These are phyloP conservation scores for Phytophthora sojae DNA, from an alignment of 352 stramenopile genomes.

Conservation along the genomic window DNA sequence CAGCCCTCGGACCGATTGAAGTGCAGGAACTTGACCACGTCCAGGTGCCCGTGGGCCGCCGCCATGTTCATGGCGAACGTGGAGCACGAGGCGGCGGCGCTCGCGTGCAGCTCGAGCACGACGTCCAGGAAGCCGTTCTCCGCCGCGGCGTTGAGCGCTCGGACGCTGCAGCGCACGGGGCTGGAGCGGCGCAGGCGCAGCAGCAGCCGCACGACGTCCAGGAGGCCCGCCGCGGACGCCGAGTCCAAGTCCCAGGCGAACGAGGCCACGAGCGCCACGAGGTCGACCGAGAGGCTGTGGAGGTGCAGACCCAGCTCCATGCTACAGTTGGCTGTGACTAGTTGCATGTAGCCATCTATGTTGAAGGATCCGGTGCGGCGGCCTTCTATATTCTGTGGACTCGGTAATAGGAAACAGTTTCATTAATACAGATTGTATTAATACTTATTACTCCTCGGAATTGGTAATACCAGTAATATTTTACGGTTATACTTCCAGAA, in stretches of 20 bases:
- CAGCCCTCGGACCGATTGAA: conserved; percentile 42
- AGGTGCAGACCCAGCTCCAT: conserved; percentile 24
- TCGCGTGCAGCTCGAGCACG: conserved; percentile 28
- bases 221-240: conserved; percentile 27
- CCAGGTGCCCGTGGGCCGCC: conserved; percentile 39
- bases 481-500: too few relatives aligned
- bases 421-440: too few relatives aligned
- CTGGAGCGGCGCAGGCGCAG: conserved; percentile 16
- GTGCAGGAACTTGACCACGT: conserved; percentile 44
- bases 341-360: conserved; percentile 27
- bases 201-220: conserved; percentile 37
- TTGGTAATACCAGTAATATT: too few relatives aligned
- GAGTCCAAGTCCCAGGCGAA: conserved; percentile 46
- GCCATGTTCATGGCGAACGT: conserved; percentile 44
- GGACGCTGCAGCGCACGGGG: conserved; percentile 16
- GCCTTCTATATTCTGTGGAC: not conserved
- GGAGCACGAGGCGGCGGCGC: conserved; percentile 19
- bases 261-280: conserved; percentile 37
- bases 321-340: not conserved
- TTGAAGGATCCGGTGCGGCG: not conserved
- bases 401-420: too few relatives aligned
- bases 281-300: conserved; percentile 23
- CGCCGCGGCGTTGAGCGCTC: conserved; percentile 35
- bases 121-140: conserved; percentile 28
- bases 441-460: too few relatives aligned